These are phyloP conservation scores for Aspergillus japonicus DNA, from an alignment of 2,329 filamentous ascomycete genomes.

Conservation along the genomic window DNA sequence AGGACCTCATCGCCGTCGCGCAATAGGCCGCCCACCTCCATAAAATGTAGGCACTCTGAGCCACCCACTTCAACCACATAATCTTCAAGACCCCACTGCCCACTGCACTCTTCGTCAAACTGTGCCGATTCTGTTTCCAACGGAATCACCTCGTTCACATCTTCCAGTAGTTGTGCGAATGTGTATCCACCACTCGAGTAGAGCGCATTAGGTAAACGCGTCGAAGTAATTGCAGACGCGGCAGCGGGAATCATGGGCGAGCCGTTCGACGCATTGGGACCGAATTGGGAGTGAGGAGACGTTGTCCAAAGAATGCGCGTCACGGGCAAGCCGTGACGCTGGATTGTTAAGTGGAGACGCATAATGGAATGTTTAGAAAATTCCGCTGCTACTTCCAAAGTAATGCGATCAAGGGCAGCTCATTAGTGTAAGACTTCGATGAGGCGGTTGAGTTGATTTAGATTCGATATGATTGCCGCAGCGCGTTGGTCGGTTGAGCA, in stretches of 20 bases:
- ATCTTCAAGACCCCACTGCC: conserved; percentile 81
- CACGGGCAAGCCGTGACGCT: conserved; percentile 71
- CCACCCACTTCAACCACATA: conserved; percentile 80
- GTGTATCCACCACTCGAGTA: conserved; percentile 59
- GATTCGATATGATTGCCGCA: background rate
- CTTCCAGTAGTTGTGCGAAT: conserved; percentile 71
- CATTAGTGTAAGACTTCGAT: background rate
- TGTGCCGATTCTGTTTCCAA: conserved; percentile 63
- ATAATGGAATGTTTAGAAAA: conserved; percentile 43
- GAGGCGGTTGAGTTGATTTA: background rate
- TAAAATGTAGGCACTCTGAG: conserved; percentile 88
- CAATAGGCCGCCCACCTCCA: conserved; percentile 66
- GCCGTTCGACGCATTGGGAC: conserved; percentile 23
- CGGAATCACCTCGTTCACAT: conserved; percentile 76
- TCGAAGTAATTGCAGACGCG: conserved; percentile 36
- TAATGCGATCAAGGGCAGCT: background rate
- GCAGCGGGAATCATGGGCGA: conserved; percentile 24
- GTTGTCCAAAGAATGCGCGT: conserved; percentile 71
- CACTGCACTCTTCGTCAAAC: conserved; percentile 34
- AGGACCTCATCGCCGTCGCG: conserved; percentile 81
- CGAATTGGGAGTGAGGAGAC: conserved; percentile 43
- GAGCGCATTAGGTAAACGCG: conserved; percentile 35
- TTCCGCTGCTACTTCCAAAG: conserved; percentile 2
- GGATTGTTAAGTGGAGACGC: conserved; percentile 71
- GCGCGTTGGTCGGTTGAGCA: background rate